Evolutionary conservation across 1,284 basidiomycete species (phyloP).

Genomic region (Baeospora myosura): DNA sequence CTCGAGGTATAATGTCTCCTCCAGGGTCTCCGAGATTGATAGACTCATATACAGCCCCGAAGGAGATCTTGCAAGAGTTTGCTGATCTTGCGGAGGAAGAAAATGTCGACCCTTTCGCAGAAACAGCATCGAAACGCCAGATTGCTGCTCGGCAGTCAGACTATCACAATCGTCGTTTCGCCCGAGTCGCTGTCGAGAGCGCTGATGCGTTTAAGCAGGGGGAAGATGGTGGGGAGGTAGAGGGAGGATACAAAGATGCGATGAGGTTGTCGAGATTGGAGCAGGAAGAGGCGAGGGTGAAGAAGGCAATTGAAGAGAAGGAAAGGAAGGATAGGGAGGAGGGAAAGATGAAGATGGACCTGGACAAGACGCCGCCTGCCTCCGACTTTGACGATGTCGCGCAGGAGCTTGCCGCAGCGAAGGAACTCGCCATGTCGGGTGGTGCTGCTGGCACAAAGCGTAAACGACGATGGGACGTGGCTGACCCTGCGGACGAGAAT

Average conservation of each 20-base stretch:
- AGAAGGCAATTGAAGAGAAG: slow-evolving; percentile 83
- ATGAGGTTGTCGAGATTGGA: slow-evolving; percentile 91
- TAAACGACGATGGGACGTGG: slow-evolving; percentile 84
- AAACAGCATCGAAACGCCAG: slow-evolving; percentile 87
- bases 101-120: slow-evolving; percentile 87
- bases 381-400: slow-evolving; percentile 66
- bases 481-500: slow-evolving; percentile 55
- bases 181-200: slow-evolving; percentile 70
- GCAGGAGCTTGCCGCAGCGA: slow-evolving; percentile 56
- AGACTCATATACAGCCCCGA: slow-evolving; percentile 86
- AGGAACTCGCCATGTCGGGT: slow-evolving; percentile 35
- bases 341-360: slow-evolving; percentile 74
- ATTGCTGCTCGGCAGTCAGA: slow-evolving; percentile 92
- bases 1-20: slow-evolving; percentile 41
- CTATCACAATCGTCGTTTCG: slow-evolving; percentile 91
- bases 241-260: slow-evolving; percentile 92
- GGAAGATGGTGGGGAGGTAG: slow-evolving; percentile 59
- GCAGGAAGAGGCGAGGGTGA: slow-evolving; percentile 87
- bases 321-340: slow-evolving; percentile 74
- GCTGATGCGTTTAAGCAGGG: slow-evolving; percentile 69
- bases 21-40: slow-evolving; percentile 57
- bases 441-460: slow-evolving; percentile 49
- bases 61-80: slow-evolving; percentile 93
- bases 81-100: slow-evolving; percentile 89
- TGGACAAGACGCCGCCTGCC: slow-evolving; percentile 83